These are phyloP conservation scores for Trichosanthes cucumerina DNA, from an alignment of 306 rosid genomes.

Conservation along the genomic window DNA sequence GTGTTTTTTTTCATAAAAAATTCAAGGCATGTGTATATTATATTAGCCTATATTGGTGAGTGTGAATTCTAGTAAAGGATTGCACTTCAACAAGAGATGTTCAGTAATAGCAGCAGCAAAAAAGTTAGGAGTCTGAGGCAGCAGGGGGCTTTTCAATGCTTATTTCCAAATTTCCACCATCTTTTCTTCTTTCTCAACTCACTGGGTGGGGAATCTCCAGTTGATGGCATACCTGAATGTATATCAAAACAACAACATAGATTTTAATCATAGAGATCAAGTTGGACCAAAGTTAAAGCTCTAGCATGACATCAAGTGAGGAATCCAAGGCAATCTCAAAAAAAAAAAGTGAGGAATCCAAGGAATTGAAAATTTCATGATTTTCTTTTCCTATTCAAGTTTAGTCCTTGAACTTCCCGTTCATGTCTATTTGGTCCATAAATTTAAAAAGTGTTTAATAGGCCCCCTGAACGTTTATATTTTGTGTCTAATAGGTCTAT, in stretches of 20 bases:
- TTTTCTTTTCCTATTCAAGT: background rate
- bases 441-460: too few species aligned
- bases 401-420: background rate
- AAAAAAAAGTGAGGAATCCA: background rate
- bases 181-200: conserved; percentile 63
- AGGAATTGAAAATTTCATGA: background rate
- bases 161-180: conserved; percentile 75
- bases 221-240: conserved; percentile 15
- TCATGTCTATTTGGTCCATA: background rate
- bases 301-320: background rate
- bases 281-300: background rate
- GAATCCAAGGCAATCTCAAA: background rate
- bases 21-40: background rate
- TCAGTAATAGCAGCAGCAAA: background rate
- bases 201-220: conserved; percentile 35
- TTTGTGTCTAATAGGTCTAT: too few species aligned
- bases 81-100: background rate
- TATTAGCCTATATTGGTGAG: background rate
- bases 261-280: background rate
- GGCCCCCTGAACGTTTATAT: too few species aligned
- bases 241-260: background rate
- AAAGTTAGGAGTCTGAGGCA: background rate
- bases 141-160: conserved; percentile 22
- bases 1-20: background rate
- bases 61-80: conserved; percentile 1